Conservation (phyloP, 208 protist species). For the Trypanosoma congolense region DNA sequence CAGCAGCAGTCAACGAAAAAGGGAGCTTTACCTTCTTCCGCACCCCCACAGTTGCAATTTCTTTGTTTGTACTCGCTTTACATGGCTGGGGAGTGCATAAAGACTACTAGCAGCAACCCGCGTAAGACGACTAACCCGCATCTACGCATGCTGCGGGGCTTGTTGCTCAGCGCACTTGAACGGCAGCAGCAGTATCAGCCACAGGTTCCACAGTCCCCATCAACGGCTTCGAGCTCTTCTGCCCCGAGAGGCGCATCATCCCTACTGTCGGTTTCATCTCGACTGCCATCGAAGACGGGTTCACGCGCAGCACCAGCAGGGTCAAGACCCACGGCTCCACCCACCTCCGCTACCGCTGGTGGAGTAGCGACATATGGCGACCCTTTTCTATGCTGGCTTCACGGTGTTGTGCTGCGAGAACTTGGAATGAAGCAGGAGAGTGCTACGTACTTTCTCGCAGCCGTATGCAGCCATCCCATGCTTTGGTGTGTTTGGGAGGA, state of each 20-base stretch:
- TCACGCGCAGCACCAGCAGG: not conserved
- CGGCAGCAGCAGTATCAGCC: conserved; percentile 20
- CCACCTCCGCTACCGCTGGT: not conserved
- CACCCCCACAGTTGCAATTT: conserved; percentile 50
- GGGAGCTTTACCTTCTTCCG: conserved; percentile 12
- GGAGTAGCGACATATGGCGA: conserved; percentile 25
- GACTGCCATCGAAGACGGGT: not conserved
- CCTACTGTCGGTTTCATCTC: conserved; percentile 9
- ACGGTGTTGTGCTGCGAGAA: conserved; percentile 76
- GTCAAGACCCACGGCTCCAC: conserved; percentile 1
- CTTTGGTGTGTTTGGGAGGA: conserved; percentile 84
- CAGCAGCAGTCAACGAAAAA: conserved; percentile 2
- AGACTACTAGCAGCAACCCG: conserved; percentile 33
- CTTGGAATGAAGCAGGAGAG: conserved; percentile 70
- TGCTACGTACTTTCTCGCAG: conserved; percentile 58
- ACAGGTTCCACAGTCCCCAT: not conserved
- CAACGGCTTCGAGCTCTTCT: not conserved
- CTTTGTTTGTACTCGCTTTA: conserved; percentile 76
- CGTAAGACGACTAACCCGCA: conserved; percentile 59
- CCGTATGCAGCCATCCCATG: conserved; percentile 54
- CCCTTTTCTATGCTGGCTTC: conserved; percentile 81
- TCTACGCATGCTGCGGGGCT: conserved; percentile 50
- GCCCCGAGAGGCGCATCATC: not conserved
- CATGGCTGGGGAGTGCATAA: conserved; percentile 65
- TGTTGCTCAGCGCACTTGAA: conserved; percentile 55